Evolutionary conservation across 305 asterid genomes (phyloP).

Genomic region (Rubia balearica): DNA sequence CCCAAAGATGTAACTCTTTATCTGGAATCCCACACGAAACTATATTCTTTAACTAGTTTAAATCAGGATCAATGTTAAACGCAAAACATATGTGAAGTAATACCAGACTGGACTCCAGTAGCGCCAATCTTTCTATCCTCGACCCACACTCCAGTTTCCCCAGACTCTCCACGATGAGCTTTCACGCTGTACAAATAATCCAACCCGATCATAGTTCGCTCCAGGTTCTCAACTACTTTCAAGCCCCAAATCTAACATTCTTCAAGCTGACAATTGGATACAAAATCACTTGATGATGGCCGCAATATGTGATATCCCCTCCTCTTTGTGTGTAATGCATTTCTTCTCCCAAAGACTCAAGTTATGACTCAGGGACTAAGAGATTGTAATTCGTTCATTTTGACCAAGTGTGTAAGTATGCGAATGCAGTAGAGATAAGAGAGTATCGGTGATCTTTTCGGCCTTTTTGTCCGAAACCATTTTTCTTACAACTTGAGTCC

Average conservation of each 20-base stretch:
- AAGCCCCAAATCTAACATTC: conserved; percentile 59
- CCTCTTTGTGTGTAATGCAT: conserved; percentile 77
- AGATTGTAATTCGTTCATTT: conserved; percentile 53
- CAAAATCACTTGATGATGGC: conserved; percentile 67
- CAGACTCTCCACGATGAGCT: conserved; percentile 43
- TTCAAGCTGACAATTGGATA: conserved; percentile 68
- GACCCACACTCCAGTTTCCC: conserved; percentile 87
- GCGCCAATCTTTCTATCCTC: conserved; percentile 73
- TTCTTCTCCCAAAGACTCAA: conserved; percentile 62
- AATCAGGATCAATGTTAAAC: conserved; percentile 67
- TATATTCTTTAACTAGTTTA: conserved; percentile 67
- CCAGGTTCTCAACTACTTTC: conserved; percentile 81
- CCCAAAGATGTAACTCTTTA: conserved; percentile 72
- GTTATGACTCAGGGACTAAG: conserved; percentile 51
- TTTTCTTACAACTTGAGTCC: conserved; percentile 71
- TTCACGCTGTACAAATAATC: conserved; percentile 56
- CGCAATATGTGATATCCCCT: conserved; percentile 81
- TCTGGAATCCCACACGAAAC: conserved; percentile 83
- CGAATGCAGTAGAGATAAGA: conserved; percentile 73
- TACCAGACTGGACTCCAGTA: conserved; percentile 65
- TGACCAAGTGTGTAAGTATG: conserved; percentile 82
- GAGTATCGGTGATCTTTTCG: conserved; percentile 43
- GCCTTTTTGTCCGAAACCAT: conserved; percentile 49
- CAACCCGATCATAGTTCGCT: conserved; percentile 63
- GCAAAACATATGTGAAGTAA: conserved; percentile 82